Conservation (phyloP, 2,329 filamentous ascomycete species). For the Pseudofabraea citricarpa region DNA sequence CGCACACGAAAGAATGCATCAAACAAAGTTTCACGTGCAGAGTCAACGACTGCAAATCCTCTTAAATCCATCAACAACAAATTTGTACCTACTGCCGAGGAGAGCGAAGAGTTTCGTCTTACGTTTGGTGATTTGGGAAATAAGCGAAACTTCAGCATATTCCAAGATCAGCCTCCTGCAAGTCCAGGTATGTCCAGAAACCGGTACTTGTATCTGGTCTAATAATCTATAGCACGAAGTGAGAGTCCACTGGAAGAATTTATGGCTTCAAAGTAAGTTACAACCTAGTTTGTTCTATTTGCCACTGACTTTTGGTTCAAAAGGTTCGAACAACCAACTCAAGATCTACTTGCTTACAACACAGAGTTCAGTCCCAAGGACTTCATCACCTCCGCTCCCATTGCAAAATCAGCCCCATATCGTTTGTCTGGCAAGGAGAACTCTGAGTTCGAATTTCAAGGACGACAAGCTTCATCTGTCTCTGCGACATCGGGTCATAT, state of each 20-base stretch:
- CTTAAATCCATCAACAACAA: constrained; percentile 18
- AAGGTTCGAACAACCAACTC: constrained; percentile 22
- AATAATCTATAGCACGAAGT: constrained; percentile 16
- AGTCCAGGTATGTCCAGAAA: constrained; percentile 20
- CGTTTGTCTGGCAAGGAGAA: constrained; percentile 23
- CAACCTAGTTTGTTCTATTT: not conserved
- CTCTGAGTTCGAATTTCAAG: constrained; percentile 5
- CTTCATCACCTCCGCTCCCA: constrained; percentile 20
- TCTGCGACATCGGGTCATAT: no score
- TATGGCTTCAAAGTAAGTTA: not conserved
- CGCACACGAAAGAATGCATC: not conserved
- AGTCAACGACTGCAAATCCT: constrained; percentile 5
- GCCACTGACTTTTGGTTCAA: not conserved
- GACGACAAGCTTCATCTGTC: not conserved
- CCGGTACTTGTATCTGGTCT: not conserved
- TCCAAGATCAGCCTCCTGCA: constrained; percentile 21
- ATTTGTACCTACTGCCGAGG: constrained; percentile 21
- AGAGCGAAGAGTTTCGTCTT: constrained; percentile 26
- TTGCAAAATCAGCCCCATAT: constrained; percentile 14
- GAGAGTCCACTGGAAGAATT: constrained; percentile 28
- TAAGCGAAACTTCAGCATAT: constrained; percentile 23
- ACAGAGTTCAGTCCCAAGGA: constrained; percentile 7
- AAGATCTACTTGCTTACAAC: constrained; percentile 15
- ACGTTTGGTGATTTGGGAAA: constrained; percentile 21
- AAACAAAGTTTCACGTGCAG: no score